Evolutionary conservation across 768 basidiomycete genomes (phyloP).

Genomic region (Termitomyces sp.): DNA sequence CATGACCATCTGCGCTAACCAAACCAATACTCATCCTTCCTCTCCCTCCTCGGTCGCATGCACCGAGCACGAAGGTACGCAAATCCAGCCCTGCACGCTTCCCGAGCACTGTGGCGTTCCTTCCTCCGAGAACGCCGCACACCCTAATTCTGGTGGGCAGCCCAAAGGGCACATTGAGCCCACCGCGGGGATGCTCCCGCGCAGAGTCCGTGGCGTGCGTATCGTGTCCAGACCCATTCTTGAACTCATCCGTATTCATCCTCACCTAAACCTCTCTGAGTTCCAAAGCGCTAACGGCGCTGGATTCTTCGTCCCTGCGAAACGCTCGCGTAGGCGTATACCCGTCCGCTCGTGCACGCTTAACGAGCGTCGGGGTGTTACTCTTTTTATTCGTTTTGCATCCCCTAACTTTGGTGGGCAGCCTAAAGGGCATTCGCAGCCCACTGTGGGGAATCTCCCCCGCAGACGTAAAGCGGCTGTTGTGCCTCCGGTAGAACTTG

Average conservation of each 20-base stretch:
- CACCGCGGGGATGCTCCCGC: neutral
- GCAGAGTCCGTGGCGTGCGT: neutral
- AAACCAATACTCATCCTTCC: neutral
- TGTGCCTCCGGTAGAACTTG: neutral
- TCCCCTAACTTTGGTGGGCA: slow-evolving; percentile 9
- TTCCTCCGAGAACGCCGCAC: neutral
- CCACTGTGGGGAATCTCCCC: slow-evolving; percentile 5
- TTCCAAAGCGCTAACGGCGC: neutral
- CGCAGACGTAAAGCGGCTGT: slow-evolving; percentile 3
- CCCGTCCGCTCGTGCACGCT: slow-evolving; percentile 2
- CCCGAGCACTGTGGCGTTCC: slow-evolving; percentile 9
- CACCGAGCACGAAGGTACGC: slow-evolving; percentile 3
- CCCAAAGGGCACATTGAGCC: slow-evolving; percentile 9
- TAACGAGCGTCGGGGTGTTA: slow-evolving; percentile 8
- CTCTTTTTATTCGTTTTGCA: slow-evolving; percentile 5
- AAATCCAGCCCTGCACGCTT: neutral
- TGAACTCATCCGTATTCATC: neutral
- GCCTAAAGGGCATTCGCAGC: slow-evolving; percentile 12
- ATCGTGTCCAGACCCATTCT: neutral
- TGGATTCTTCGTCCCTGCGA: slow-evolving; percentile 1
- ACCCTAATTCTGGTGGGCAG: slow-evolving; percentile 6
- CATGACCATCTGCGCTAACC: neutral
- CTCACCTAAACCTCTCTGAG: neutral
- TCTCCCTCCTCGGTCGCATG: neutral
- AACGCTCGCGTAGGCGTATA: neutral